Conservation (phyloP, 495 filamentous ascomycete genomes). For the Mytilinidion resinicola region DNA sequence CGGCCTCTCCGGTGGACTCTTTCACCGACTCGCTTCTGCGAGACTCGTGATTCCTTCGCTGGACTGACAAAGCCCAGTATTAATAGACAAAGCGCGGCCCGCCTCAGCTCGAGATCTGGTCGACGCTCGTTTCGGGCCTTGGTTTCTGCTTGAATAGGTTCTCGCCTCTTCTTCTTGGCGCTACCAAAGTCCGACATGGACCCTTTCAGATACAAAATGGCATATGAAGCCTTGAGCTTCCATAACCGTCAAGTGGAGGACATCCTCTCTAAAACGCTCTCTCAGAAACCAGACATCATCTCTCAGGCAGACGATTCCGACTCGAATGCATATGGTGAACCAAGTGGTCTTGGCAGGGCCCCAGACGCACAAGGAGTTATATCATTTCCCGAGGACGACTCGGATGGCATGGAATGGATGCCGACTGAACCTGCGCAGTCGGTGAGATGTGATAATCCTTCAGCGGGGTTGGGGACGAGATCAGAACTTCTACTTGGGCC, state of each 20-base stretch:
- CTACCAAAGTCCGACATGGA: slow-evolving; percentile 18
- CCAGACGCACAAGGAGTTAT: background rate
- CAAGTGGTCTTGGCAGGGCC: background rate
- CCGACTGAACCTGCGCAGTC: slow-evolving; percentile 14
- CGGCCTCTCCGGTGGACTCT: too few relatives aligned
- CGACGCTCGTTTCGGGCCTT: background rate
- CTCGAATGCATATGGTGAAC: background rate
- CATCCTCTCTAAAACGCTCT: slow-evolving; percentile 8
- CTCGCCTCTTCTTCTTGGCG: background rate
- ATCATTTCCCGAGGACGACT: slow-evolving; percentile 8
- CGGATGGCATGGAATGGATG: slow-evolving; percentile 29
- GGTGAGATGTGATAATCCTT: slow-evolving; percentile 10
- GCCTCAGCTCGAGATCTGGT: background rate
- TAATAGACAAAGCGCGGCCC: background rate
- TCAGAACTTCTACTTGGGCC: too few relatives aligned
- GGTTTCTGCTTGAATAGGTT: background rate
- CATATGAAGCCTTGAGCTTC: slow-evolving; percentile 27
- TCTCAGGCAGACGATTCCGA: background rate
- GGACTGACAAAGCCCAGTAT: too few relatives aligned
- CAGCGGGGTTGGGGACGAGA: background rate
- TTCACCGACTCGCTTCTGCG: too few relatives aligned
- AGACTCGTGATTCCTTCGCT: too few relatives aligned
- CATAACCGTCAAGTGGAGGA: slow-evolving; percentile 17
- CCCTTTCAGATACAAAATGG: slow-evolving; percentile 22
- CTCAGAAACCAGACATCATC: background rate